Evolutionary conservation across 768 basidiomycete genomes (phyloP).

Genomic region (Serendipita indica): DNA sequence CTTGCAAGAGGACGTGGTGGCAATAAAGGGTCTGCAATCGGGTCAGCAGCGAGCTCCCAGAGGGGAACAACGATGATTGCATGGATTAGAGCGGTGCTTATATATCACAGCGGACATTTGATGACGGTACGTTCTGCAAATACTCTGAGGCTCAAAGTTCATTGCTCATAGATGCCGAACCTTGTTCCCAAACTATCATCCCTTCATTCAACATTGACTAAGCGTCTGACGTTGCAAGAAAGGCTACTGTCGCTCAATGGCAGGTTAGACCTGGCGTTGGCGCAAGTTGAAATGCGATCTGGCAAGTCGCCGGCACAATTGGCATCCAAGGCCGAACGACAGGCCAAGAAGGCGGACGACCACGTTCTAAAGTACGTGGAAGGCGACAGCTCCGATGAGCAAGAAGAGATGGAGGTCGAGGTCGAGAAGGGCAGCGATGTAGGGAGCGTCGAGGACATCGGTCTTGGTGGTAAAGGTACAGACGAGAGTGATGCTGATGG

Average conservation of each 20-base stretch:
- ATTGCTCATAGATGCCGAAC: conserved; percentile 60
- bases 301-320: conserved; percentile 49
- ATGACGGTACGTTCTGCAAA: conserved; percentile 59
- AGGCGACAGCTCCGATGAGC: conserved; percentile 63
- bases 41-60: conserved; percentile 67
- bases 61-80: conserved; percentile 50
- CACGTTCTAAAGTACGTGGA: conserved; percentile 48
- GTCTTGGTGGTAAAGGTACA: conserved; percentile 18
- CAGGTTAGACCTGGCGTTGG: conserved; percentile 81
- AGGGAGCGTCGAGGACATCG: conserved; percentile 44
- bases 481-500: conserved; percentile 15
- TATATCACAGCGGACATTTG: conserved; percentile 77
- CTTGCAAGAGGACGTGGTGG: conserved; percentile 60
- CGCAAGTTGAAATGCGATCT: conserved; percentile 81
- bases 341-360: conserved; percentile 22
- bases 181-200: conserved; percentile 75
- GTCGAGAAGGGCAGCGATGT: conserved; percentile 51
- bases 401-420: conserved; percentile 43
- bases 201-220: conserved; percentile 65
- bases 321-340: conserved; percentile 27
- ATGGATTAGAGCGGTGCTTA: conserved; percentile 72
- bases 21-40: conserved; percentile 60
- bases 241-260: conserved; percentile 76
- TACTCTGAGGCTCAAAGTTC: background rate
- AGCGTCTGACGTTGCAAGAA: conserved; percentile 69